Evolutionary conservation across 495 filamentous ascomycete genomes (phyloP).

Genomic region (Clohesyomyces aquaticus): DNA sequence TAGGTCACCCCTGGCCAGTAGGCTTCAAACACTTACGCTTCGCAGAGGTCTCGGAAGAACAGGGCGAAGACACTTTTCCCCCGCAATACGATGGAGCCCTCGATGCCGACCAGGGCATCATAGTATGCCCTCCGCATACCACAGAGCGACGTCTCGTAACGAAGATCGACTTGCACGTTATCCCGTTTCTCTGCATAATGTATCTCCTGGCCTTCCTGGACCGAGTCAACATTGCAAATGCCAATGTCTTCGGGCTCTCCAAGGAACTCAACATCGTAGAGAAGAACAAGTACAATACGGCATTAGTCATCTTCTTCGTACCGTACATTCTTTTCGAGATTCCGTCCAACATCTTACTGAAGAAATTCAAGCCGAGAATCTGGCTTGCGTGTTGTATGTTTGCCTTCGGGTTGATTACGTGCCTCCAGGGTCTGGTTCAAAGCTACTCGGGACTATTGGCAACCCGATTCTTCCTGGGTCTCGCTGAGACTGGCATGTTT

Average conservation of each 20-base stretch:
- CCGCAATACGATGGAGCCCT: conserved; percentile 11
- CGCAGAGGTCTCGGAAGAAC: too few species aligned
- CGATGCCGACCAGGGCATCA: conserved; percentile 29
- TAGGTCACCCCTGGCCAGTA: conserved; percentile 13
- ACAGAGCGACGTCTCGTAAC: conserved; percentile 72
- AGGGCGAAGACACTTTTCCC: conserved; percentile 13
- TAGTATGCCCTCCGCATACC: conserved; percentile 60
- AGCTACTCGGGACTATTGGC: conserved; percentile 79
- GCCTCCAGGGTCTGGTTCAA: conserved; percentile 77
- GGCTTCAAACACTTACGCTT: too few species aligned
- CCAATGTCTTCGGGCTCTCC: conserved; percentile 63
- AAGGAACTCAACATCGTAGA: conserved; percentile 63
- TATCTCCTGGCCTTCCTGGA: conserved; percentile 85
- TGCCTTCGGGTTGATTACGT: conserved; percentile 55
- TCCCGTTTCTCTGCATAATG: conserved; percentile 80
- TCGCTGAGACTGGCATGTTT: conserved; percentile 91
- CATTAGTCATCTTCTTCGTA: conserved; percentile 88
- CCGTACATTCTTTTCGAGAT: conserved; percentile 89
- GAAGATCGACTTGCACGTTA: conserved; percentile 77
- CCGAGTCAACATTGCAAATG: conserved; percentile 54
- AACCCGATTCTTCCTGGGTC: conserved; percentile 80
- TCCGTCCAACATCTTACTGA: conserved; percentile 85
- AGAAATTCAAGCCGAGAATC: conserved; percentile 75
- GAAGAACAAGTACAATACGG: conserved; percentile 72
- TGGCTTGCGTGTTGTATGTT: conserved; percentile 54